Evolutionary conservation across 768 basidiomycete species (phyloP).

Genomic region (Mycena rebaudengoi): DNA sequence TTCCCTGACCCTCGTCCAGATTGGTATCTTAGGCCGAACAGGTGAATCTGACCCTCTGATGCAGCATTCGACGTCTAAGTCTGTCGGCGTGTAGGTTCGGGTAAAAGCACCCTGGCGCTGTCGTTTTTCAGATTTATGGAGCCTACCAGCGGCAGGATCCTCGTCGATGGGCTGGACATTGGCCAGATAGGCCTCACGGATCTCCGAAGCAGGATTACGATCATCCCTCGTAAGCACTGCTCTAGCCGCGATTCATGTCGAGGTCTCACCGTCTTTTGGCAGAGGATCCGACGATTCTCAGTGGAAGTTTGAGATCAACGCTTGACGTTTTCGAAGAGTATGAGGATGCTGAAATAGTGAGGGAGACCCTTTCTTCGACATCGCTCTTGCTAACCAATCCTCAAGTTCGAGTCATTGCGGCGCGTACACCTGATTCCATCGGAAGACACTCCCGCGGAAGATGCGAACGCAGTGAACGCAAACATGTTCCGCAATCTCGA

Average conservation of each 20-base stretch:
- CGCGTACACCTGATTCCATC: conserved; percentile 82
- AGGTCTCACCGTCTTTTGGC: conserved; percentile 20
- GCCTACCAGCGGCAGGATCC: conserved; percentile 66
- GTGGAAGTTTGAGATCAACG: conserved; percentile 81
- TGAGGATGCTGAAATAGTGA: conserved; percentile 80
- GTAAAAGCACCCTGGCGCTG: conserved; percentile 86
- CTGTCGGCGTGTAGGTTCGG: too few relatives aligned
- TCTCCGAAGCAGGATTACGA: conserved; percentile 71
- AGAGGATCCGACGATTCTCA: conserved; percentile 92
- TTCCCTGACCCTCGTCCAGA: conserved; percentile 38
- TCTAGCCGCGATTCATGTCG: background rate
- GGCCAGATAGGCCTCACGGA: conserved; percentile 72
- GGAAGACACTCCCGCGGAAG: conserved; percentile 52
- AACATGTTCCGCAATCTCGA: conserved; percentile 84
- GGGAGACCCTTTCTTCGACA: conserved; percentile 22
- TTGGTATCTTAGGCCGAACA: conserved; percentile 68
- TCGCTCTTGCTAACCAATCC: too few relatives aligned
- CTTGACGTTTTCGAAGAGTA: conserved; percentile 90
- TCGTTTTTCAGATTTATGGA: conserved; percentile 88
- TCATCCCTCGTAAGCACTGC: conserved; percentile 70
- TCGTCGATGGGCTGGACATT: conserved; percentile 73
- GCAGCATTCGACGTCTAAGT: too few relatives aligned
- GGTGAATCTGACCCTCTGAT: too few relatives aligned
- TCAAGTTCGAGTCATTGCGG: conserved; percentile 80
- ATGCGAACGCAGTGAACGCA: conserved; percentile 61